Base-by-base conservation (phyloP, 345 rosid genomes). In the Kandelia obovata region DNA sequence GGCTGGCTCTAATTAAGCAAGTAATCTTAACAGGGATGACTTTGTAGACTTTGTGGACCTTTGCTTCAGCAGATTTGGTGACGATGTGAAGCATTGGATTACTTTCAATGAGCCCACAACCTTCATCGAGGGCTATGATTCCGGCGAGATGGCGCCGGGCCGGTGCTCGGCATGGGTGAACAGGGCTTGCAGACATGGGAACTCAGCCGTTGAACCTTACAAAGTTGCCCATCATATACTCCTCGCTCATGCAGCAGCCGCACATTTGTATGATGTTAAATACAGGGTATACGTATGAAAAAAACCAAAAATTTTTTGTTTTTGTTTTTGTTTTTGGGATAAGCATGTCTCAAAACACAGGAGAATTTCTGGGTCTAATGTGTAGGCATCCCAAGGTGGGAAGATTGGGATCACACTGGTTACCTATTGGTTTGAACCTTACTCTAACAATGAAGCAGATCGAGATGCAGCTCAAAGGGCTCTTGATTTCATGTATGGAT, bases 61-160 rank as follows among this genome's bases (percentile, higher is more conserved):
- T 68, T 82, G 86, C 62, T 88, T 84, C 52, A 67, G 76, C 63
- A 64, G 62, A 34, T 86, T 86, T 4, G 85, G 85, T 6, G 80
- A 82, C 26, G 21, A 78, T 43, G 78, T 82, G 3, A 78, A 79
- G 58, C 65, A 76, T n/a, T 82, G 85, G 85, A 51, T 62, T 53
- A 82, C 82, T 5, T 7, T 78, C 2, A 78, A 82, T 21, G 82
- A 81, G 58, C 82, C 84, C 0, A 52, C 47, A 13, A 62, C 66
- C 0, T 15, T 66, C 2, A 37, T 52, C 1, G 4, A 31, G 11
- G 73, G 76, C 11, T 75, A 68, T 49, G 70, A 62, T 10, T 34
- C 13, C 11, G 84, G 85, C 8, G 20, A 63, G 1, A 28, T 47
- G 1, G 77, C 82, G 0, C 78, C 85, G 0, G 63, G 63, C 23